These are phyloP conservation scores for Diaporthe sp. DNA, from an alignment of 2,329 filamentous ascomycete genomes.

Conservation along the genomic window DNA sequence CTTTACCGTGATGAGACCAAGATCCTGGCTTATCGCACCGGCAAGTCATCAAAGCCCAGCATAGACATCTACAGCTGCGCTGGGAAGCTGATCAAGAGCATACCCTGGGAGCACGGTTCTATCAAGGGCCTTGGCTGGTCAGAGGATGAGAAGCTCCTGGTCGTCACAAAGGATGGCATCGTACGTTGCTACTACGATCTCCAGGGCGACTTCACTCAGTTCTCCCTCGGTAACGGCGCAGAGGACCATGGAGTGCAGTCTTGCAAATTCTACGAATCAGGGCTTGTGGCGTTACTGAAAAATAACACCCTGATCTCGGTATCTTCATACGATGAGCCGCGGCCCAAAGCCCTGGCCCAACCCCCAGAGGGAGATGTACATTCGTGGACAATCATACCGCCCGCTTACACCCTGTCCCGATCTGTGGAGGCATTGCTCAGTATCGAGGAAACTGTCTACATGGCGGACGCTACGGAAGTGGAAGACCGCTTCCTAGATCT, in stretches of 20 bases:
- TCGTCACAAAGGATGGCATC: constrained; percentile 89
- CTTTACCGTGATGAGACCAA: constrained; percentile 91
- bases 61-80: constrained; percentile 97
- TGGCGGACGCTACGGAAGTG: constrained; percentile 89
- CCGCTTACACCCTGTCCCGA: constrained; percentile 87
- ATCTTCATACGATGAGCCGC: constrained; percentile 90
- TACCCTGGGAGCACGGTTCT: constrained; percentile 91
- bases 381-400: constrained; percentile 91
- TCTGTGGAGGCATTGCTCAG: constrained; percentile 94
- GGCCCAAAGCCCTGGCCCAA: constrained; percentile 84
- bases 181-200: constrained; percentile 92
- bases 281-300: constrained; percentile 91
- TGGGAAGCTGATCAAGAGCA: constrained; percentile 86
- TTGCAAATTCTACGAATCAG: constrained; percentile 92
- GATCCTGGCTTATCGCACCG: constrained; percentile 81
- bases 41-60: constrained; percentile 80
- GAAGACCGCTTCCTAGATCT: constrained; percentile 93
- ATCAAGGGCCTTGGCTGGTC: constrained; percentile 96
- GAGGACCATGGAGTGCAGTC: constrained; percentile 89
- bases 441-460: constrained; percentile 85
- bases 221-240: constrained; percentile 89
- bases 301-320: constrained; percentile 92
- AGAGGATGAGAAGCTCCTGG: constrained; percentile 91
- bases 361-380: constrained; percentile 84
- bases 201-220: constrained; percentile 95